These are phyloP conservation scores for Lagenaria siceraria DNA, from an alignment of 306 rosid genomes.

Conservation along the genomic window DNA sequence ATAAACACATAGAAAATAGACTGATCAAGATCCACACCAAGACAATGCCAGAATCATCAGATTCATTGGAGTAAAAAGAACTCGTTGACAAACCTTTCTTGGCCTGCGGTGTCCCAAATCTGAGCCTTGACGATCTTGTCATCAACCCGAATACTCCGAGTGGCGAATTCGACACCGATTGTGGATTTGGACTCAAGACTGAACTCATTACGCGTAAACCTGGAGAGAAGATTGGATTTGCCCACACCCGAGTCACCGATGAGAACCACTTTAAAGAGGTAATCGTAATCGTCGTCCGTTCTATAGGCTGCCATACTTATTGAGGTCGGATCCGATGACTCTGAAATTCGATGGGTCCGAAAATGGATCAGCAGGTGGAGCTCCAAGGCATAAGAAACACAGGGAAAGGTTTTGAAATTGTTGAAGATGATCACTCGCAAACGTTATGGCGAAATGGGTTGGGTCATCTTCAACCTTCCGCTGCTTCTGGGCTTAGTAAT, in stretches of 20 bases:
- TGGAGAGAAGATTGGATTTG: conserved; percentile 41
- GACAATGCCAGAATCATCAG: background rate
- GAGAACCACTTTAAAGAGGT: conserved; percentile 43
- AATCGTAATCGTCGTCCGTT: conserved; percentile 46
- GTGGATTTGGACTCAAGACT: conserved; percentile 49
- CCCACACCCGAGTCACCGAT: conserved; percentile 54
- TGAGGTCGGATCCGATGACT: background rate
- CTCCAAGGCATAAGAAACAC: background rate
- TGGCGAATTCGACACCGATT: conserved; percentile 47
- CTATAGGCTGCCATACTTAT: conserved; percentile 20
- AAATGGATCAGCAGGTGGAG: conserved; percentile 1
- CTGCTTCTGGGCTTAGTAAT: background rate
- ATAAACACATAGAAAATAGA: background rate
- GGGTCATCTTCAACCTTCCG: background rate
- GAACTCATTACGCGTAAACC: conserved; percentile 45
- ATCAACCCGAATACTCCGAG: conserved; percentile 34
- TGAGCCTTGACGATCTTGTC: conserved; percentile 47
- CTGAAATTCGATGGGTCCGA: background rate
- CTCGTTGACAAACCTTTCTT: conserved; percentile 25
- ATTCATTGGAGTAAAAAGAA: background rate
- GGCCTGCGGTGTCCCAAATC: conserved; percentile 64
- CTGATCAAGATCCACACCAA: background rate
- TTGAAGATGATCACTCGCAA: background rate
- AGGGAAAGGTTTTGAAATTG: background rate
- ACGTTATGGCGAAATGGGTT: background rate